A percentile compares a stretch with the other conserved stretches of the same genome.
Evolutionary conservation across 768 basidiomycete genomes (phyloP).

Genomic region (Lentinula aciculospora): DNA sequence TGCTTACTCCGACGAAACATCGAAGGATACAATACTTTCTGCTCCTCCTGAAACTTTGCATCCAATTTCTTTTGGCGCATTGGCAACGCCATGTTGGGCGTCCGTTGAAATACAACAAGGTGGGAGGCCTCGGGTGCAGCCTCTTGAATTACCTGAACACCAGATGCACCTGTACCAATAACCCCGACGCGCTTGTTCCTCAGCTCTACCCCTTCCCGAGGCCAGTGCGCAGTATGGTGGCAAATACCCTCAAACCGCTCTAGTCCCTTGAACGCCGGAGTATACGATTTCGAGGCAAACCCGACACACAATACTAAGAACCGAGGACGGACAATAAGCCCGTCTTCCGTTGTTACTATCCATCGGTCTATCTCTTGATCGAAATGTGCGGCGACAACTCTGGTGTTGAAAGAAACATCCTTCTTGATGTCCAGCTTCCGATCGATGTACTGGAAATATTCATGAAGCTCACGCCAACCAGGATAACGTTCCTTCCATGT

Average conservation of each 20-base stretch:
- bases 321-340: constrained; percentile 4
- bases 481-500: constrained; percentile 8
- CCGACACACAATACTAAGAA: constrained; percentile 14
- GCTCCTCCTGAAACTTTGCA: constrained; percentile 8
- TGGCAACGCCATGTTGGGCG: constrained; percentile 18
- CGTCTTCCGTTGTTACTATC: constrained; percentile 8
- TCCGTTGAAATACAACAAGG: constrained; percentile 24
- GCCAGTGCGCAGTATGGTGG: constrained; percentile 6
- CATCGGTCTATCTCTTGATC: constrained; percentile 7
- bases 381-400: constrained; percentile 10
- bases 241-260: not conserved
- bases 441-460: constrained; percentile 12
- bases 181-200: constrained; percentile 3
- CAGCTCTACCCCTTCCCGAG: not conserved
- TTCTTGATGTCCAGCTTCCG: constrained; percentile 9
- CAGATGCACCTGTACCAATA: constrained; percentile 11
- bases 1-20: constrained; percentile 16
- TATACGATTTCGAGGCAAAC: constrained; percentile 7
- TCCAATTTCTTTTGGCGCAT: constrained; percentile 15
- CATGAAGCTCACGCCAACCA: constrained; percentile 3
- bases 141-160: constrained; percentile 15
- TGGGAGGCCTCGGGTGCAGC: constrained; percentile 15
- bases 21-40: constrained; percentile 15
- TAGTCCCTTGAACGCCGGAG: not conserved
- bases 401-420: constrained; percentile 12